Base-by-base conservation (phyloP, 2,329 filamentous ascomycete species). In the Fusarium illudens region DNA sequence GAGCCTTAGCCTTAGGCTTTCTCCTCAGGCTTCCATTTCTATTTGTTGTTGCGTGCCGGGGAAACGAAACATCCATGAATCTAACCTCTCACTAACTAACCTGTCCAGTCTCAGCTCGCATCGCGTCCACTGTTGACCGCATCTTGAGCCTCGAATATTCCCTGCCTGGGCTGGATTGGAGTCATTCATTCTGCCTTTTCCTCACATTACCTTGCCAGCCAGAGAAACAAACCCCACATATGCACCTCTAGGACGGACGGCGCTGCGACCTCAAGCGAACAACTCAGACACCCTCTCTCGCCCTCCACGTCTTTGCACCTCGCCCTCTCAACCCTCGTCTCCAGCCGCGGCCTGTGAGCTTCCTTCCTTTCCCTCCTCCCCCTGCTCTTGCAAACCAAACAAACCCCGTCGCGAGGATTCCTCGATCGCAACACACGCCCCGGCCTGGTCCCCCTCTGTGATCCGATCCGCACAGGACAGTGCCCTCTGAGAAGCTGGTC, bases 181-280 rank as follows among this genome's bases (percentile, higher is more conserved):
- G 49, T 54, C 48, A 17, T 55, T 66, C 65, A 19, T 49, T 32
- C 27, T 49, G 17, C 44, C 29, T 11, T 30, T 30, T 30, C 68
- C 66, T 11, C 22, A 62, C 63, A 30, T 52, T 33, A 46, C 37
- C 58, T 59, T 65, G 71, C 70, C 72, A 73, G 70, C 67, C 68
- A 77, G 72, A 75, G 77, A 75, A 73, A 78, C 77, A 75, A 77
- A 80, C 79, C 78, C 79, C 79, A 71, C 72, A 74, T 75, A 73
- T 75, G 62, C 71, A 73, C 63, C 65, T 74, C 60, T 46, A 56
- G 48, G 56, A 66, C 64, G 48, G 56, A 66, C 64, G 53, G 60
- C 50, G 71, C 65, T 73, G 67, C 68, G 65, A 73, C 71, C 65
- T 73, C 59, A 62, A 67, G 60, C 63, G 72, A 74, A 75, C 74